Base-by-base conservation (phyloP, 208 protist genomes). In the Crithidia expoeki region DNA sequence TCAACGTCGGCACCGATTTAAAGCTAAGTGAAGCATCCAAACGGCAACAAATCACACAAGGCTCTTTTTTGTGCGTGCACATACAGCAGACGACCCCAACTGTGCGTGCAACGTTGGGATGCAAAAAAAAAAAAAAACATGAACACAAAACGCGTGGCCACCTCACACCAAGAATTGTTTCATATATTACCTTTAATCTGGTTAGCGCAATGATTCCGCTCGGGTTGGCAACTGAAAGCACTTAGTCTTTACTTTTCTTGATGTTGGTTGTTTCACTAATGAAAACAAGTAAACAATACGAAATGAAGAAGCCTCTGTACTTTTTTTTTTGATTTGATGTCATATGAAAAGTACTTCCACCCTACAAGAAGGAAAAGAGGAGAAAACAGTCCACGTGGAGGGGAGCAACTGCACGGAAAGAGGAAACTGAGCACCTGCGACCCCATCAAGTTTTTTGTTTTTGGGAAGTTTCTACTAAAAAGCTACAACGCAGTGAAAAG, bases 341-440 rank as follows among this genome's bases (percentile, higher is more conserved):
- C 3, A 61, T 64, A 62, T 60, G 3, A 61, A 60, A 71, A 36
- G 50, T 36, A 61, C 42, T 64, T 44, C 23, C 42, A 34, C 53
- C 63, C 61, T 70, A 77, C 38, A 57, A 74, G 14, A 58, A 36
- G 66, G 57, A 69, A 67, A 63, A 71, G 60, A 69, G 33, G 50
- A 77, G 57, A 71, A 40, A 46, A 68, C n/a, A 67, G 51, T 28
- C 23, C 30, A 72, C 30, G 36, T 16, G n/a, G 51, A 38, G 40
- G 50, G 23, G 21, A 40, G 50, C 28, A 50, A 21, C 46, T 53
- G 42, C 36, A 36, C 36, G 4, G 46, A 51, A 51, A 21, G 46
- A 51, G 46, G 46, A 65, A 2, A 32, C 0, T 28, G 17, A 30
- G 46, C 56, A 61, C 27, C 34, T 6, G 16, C 19, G 12, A 21